A percentile compares a stretch with the other conserved stretches of the same genome.
Conservation (phyloP, 768 basidiomycete species). For the Tricholoma flavovirens region DNA sequence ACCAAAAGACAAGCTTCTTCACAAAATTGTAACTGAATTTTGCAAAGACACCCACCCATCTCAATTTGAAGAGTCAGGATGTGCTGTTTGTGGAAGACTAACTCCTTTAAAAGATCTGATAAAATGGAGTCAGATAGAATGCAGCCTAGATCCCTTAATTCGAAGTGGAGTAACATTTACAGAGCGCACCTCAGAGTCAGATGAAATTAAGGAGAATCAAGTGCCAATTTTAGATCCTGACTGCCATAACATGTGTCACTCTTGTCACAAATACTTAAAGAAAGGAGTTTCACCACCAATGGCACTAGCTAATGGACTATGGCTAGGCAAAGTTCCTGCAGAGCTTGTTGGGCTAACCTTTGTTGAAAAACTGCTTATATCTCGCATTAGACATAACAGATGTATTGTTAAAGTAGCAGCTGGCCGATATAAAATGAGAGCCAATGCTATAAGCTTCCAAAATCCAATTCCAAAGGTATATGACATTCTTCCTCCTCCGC, state of each 20-base stretch:
- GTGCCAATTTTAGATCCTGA: neutral
- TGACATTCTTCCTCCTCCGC: too few species aligned
- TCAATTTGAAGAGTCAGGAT: too few species aligned
- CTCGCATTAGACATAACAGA: slow-evolving; percentile 15
- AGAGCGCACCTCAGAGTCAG: neutral
- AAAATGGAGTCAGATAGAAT: neutral
- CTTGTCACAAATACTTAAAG: slow-evolving; percentile 1
- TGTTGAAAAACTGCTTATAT: slow-evolving; percentile 20
- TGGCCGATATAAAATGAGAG: too few species aligned
- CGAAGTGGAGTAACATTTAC: neutral
- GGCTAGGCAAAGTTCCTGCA: too few species aligned
- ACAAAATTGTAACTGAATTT: too few species aligned
- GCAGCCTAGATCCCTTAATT: neutral
- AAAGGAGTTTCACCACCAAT: slow-evolving; percentile 9
- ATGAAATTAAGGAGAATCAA: neutral
- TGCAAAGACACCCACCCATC: too few species aligned
- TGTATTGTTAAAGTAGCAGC: slow-evolving; percentile 18
- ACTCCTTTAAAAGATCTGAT: neutral
- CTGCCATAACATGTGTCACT: neutral
- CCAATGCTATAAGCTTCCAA: too few species aligned
- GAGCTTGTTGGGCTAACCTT: slow-evolving; percentile 18
- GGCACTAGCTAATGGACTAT: too few species aligned
- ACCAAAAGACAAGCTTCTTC: neutral
- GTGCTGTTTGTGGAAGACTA: too few species aligned
- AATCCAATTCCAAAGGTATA: too few species aligned